Conservation (phyloP, 192 early-diverging fungal genomes). For the Umbelopsis isabellina region DNA sequence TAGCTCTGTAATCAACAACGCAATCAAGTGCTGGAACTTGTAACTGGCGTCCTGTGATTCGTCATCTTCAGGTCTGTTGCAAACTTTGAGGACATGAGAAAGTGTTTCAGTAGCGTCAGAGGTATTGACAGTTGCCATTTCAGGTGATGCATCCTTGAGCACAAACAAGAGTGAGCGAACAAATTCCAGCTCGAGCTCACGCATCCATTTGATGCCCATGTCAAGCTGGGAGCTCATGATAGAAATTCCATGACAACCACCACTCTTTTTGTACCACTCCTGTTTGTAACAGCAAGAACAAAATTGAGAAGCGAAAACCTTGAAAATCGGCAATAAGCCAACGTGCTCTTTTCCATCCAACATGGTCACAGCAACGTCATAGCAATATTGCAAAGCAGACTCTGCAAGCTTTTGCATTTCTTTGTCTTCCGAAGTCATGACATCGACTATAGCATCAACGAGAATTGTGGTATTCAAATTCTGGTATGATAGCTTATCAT, state of each 20-base stretch:
- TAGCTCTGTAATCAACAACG: constrained; percentile 86
- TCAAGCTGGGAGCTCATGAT: constrained; percentile 81
- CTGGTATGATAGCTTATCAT: constrained; percentile 51
- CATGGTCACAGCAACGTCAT: constrained; percentile 58
- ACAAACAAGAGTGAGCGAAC: constrained; percentile 91
- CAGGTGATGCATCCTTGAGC: constrained; percentile 86
- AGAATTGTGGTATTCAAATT: constrained; percentile 68
- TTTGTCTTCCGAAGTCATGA: constrained; percentile 70
- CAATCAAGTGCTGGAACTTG: constrained; percentile 81
- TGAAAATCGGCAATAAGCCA: constrained; percentile 72
- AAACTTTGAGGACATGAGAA: constrained; percentile 73
- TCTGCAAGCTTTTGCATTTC: constrained; percentile 67
- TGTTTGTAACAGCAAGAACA: constrained; percentile 92
- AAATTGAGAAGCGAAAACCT: constrained; percentile 81
- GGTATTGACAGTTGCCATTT: constrained; percentile 74
- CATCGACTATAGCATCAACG: constrained; percentile 77
- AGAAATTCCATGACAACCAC: constrained; percentile 89
- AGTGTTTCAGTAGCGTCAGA: constrained; percentile 76
- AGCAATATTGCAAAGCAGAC: constrained; percentile 64
- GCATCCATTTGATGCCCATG: constrained; percentile 88
- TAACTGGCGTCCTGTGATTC: constrained; percentile 52
- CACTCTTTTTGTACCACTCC: constrained; percentile 84
- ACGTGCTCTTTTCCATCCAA: constrained; percentile 62
- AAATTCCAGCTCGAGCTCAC: constrained; percentile 94
- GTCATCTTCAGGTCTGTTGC: constrained; percentile 58